These are phyloP conservation scores for Cladophialophora chaetospira DNA, from an alignment of 2,329 filamentous ascomycete genomes.

Conservation along the genomic window DNA sequence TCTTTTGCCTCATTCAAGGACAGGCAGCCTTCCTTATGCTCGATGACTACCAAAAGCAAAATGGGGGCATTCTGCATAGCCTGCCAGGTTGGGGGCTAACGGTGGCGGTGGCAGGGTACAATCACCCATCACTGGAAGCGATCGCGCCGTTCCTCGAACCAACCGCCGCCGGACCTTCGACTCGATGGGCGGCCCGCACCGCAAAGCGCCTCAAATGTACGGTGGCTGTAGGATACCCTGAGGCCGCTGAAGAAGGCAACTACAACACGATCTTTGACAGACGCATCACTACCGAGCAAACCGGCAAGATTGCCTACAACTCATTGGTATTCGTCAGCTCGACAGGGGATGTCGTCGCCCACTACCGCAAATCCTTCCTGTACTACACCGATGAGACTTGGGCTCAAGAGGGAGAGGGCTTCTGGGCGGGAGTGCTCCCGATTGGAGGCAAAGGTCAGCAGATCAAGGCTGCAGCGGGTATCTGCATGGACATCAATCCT, in stretches of 20 bases:
- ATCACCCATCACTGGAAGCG: conserved; percentile 59
- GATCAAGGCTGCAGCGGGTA: conserved; percentile 49
- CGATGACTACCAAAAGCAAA: background rate
- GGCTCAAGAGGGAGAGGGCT: conserved; percentile 55
- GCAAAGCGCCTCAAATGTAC: conserved; percentile 59
- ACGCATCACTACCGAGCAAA: conserved; percentile 26
- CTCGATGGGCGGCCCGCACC: conserved; percentile 59
- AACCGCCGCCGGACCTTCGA: conserved; percentile 56
- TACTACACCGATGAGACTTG: conserved; percentile 69
- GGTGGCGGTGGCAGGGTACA: conserved; percentile 57
- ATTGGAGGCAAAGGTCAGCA: conserved; percentile 32
- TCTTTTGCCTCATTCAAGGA: background rate
- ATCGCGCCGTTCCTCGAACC: conserved; percentile 63
- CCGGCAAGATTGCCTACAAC: conserved; percentile 52
- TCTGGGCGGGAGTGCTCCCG: conserved; percentile 37
- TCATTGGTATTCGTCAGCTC: conserved; percentile 60
- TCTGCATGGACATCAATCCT: conserved; percentile 63
- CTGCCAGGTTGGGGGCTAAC: conserved; percentile 15
- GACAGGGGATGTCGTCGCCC: conserved; percentile 55
- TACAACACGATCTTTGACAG: conserved; percentile 30
- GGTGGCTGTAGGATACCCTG: conserved; percentile 67
- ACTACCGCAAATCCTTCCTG: conserved; percentile 66
- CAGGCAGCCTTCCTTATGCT: background rate
- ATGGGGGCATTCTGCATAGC: background rate
- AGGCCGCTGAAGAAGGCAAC: conserved; percentile 41